Percentiles rank a stretch among this genome's conserved stretches.
Conservation (phyloP, 768 basidiomycete species). For the Auricularia auricula-judae region DNA sequence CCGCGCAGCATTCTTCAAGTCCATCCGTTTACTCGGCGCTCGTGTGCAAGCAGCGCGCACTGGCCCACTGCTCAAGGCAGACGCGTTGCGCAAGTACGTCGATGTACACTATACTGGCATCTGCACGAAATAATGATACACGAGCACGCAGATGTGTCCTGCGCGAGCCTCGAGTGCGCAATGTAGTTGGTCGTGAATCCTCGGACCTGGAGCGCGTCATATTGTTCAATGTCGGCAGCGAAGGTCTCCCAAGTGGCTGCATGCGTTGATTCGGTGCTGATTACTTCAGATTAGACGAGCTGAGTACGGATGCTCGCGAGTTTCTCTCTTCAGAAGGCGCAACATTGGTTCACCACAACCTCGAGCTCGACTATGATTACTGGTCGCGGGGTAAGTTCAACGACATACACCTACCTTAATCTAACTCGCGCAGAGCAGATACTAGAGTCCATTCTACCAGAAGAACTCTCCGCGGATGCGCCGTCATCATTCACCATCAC, state of each 20-base stretch:
- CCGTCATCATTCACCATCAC: slow-evolving; percentile 81
- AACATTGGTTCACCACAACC: slow-evolving; percentile 43
- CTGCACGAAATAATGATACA: slow-evolving; percentile 8
- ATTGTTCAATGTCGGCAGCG: slow-evolving; percentile 45
- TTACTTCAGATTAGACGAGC: slow-evolving; percentile 50
- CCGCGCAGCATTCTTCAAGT: slow-evolving; percentile 50
- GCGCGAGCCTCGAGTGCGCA: slow-evolving; percentile 57
- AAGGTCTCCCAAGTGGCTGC: slow-evolving; percentile 35
- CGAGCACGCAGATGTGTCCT: slow-evolving; percentile 40
- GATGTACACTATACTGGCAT: neutral
- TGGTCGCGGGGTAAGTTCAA: slow-evolving; percentile 68
- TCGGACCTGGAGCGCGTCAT: slow-evolving; percentile 50
- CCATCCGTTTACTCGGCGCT: slow-evolving; percentile 56
- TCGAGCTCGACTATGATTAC: slow-evolving; percentile 72
- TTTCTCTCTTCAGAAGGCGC: slow-evolving; percentile 46
- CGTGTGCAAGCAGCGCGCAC: slow-evolving; percentile 49
- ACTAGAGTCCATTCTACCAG: slow-evolving; percentile 69
- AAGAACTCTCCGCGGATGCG: slow-evolving; percentile 62
- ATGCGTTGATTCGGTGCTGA: slow-evolving; percentile 11
- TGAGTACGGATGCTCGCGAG: slow-evolving; percentile 42
- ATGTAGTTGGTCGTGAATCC: slow-evolving; percentile 40
- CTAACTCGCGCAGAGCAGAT: slow-evolving; percentile 55
- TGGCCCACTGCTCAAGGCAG: slow-evolving; percentile 43
- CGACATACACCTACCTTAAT: neutral
- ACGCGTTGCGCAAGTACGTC: slow-evolving; percentile 47